These are phyloP conservation scores for Rhizopus sp. DNA, from an alignment of 371 early-diverging fungal genomes.

Conservation along the genomic window DNA sequence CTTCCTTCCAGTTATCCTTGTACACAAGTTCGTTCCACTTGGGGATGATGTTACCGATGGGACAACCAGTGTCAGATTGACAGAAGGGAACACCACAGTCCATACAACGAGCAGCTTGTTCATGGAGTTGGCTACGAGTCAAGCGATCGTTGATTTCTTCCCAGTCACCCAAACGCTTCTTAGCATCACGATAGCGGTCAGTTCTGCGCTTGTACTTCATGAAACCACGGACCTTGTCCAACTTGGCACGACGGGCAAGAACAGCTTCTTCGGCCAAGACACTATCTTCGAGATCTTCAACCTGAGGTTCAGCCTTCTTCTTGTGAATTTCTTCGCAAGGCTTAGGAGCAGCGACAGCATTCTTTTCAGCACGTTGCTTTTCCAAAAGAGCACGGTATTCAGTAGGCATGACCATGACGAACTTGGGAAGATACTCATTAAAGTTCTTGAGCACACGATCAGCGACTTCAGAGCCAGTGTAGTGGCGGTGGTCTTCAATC, in stretches of 20 bases:
- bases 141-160: constrained; percentile 91
- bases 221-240: constrained; percentile 89
- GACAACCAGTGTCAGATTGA: constrained; percentile 95
- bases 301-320: constrained; percentile 51
- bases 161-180: constrained; percentile 86
- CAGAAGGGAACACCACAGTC: constrained; percentile 98
- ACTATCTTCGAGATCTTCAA: constrained; percentile 93
- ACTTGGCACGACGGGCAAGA: constrained; percentile 62
- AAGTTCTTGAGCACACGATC: constrained; percentile 75
- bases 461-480: constrained; percentile 86
- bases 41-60: constrained; percentile 96
- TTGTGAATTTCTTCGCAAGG: constrained; percentile 30
- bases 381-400: constrained; percentile 86
- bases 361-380: constrained; percentile 61
- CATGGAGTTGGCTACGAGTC: constrained; percentile 75
- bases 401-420: constrained; percentile 94
- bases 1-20: constrained; percentile 93
- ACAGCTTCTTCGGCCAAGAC: constrained; percentile 73
- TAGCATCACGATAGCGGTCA: constrained; percentile 86
- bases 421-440: constrained; percentile 68
- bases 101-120: constrained; percentile 97
- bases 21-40: constrained; percentile 98
- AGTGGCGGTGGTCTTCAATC: constrained; percentile 79
- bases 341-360: constrained; percentile 38
- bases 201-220: constrained; percentile 88